Base-by-base conservation (phyloP, 2,329 filamentous ascomycete species). In the Sporothrix brunneoviolacea region DNA sequence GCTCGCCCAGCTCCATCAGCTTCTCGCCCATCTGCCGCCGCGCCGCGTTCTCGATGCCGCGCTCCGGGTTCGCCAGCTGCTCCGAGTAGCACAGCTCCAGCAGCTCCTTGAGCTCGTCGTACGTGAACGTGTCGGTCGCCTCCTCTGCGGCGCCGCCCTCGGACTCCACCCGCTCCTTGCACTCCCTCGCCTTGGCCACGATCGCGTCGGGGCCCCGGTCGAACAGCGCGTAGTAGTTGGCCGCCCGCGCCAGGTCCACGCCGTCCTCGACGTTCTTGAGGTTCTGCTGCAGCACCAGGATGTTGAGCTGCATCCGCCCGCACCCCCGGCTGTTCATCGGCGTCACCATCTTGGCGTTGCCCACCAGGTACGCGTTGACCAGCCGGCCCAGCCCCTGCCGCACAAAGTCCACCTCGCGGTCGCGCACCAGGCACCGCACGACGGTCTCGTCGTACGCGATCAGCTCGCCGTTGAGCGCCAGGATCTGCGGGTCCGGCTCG, bases 201-300 rank as follows among this genome's bases (percentile, higher is more conserved):
- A 89, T 80, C 9, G 73, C 77, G 42, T 87, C 83, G 0, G 82
- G 72, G 0, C 86, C 86, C 39, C 72, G 68, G 38, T 77, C 76
- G 60, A 87, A 89, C 33, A 91, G 65, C 18, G 77, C 75, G 61
- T 83, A 91, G 68, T 86, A 91, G 52, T 79, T 75, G 18, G 80
- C 76, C 1, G 84, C 79, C 32, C 79, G 71, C 4, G 74, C 73
- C 24, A 91, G 72, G 51, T 79, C 75, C 3, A 87, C 83, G 8
- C 77, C 78, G 2, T 79, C 74, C 66, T 93, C 89, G 48, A 98
- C 84, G 58, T 95, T 95, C 71, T 95, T 95, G 50, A 98, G 80
- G 61, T 95, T 96, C 65, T 98, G 93, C 68, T 97, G 91, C 46
- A 98, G 73, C 36, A 98, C 93, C 21, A 96, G 77, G 43, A 96